Evolutionary conservation across 768 basidiomycete genomes (phyloP).

Genomic region (Lepiota venenata): DNA sequence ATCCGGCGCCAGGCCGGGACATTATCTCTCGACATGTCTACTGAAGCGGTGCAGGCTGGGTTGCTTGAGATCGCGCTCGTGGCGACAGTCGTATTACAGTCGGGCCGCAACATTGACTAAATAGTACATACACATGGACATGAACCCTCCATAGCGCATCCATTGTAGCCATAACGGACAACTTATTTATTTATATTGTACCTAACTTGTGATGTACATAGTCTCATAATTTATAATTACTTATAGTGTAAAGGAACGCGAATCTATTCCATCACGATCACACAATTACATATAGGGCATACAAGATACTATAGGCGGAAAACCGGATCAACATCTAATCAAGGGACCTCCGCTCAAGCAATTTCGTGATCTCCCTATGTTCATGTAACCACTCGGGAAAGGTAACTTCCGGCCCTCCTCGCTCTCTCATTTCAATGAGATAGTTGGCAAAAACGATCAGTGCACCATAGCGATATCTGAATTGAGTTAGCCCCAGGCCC

Average conservation of each 20-base stretch:
- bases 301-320: not conserved
- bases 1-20: slow-evolving; percentile 28
- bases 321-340: slow-evolving; percentile 36
- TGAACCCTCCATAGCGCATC: not conserved
- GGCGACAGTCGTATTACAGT: slow-evolving; percentile 41
- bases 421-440: slow-evolving; percentile 66
- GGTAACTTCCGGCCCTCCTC: slow-evolving; percentile 34
- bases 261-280: slow-evolving; percentile 7
- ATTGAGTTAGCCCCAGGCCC: slow-evolving; percentile 7
- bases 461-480: slow-evolving; percentile 83
- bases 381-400: slow-evolving; percentile 85
- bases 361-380: slow-evolving; percentile 79
- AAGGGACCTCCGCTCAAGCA: slow-evolving; percentile 65
- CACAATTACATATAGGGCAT: slow-evolving; percentile 4
- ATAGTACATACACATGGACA: not conserved
- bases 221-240: not conserved
- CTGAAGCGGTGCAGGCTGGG: slow-evolving; percentile 41
- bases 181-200: slow-evolving; percentile 2
- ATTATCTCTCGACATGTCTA: slow-evolving; percentile 42
- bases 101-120: slow-evolving; percentile 44
- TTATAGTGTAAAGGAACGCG: not conserved
- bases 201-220: slow-evolving; percentile 1
- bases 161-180: not conserved
- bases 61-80: slow-evolving; percentile 43
- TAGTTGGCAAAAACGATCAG: slow-evolving; percentile 96